phyloP scores from a whole-genome alignment of 2,329 filamentous ascomycete genomes.

The Fusarium coicis region DNA sequence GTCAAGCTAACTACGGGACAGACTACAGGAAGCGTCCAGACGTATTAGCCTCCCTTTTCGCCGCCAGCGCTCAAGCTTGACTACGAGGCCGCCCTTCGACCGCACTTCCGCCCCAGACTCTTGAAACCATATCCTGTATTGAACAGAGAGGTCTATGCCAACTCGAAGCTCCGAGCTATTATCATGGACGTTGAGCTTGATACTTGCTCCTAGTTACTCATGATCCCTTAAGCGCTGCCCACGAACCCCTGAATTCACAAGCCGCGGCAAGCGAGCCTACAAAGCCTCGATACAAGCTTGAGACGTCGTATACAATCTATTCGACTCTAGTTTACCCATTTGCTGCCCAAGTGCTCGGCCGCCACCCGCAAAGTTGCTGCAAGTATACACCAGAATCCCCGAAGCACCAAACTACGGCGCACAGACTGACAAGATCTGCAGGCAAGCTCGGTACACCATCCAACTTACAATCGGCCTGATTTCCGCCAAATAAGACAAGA shows the following conservation, averaged over 20 bases:
- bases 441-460: neutral
- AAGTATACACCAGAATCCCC: neutral
- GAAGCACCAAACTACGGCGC: neutral
- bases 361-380: neutral
- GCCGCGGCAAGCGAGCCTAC: neutral
- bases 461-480: neutral
- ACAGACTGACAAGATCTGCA: neutral
- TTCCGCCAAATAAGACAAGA: neutral
- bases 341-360: neutral
- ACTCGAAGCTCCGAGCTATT: neutral
- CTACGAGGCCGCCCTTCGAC: neutral
- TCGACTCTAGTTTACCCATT: no score
- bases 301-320: neutral
- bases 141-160: neutral
- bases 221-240: neutral
- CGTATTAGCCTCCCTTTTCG: neutral
- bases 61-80: neutral
- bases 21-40: neutral
- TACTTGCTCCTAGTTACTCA: neutral
- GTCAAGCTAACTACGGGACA: neutral
- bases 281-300: neutral
- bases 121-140: no score
- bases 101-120: neutral
- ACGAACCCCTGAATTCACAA: neutral
- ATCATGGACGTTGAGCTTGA: neutral